Evolutionary conservation across 768 basidiomycete genomes (phyloP), one percentile per base, ranked within the genome.

Genomic region (Boletus vermiculosoides): DNA sequence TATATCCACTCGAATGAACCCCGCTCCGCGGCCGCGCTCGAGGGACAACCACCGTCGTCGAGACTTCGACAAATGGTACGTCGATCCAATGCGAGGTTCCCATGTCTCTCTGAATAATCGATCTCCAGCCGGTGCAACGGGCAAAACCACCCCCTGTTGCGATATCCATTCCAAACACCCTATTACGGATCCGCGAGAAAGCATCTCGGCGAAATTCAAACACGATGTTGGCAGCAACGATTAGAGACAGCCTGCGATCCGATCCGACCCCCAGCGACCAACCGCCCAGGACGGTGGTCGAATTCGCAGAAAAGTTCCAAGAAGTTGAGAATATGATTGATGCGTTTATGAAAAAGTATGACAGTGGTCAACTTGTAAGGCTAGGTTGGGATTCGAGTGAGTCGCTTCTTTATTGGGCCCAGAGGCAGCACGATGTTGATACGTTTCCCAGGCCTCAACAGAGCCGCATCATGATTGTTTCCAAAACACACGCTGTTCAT

Each of bases 351-450:
- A 9, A 54, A 39, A 59, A 52, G 39, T 61, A 65, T 22, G 52
- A 64, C 13, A 51, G 45, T 16, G 71, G 71, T 12, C 54, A 55
- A 37, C 59, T 73, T 11, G 53, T 12, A 28, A 39, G 23, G 4
- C 53, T 73, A 5, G 72, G 71, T 13, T 71, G 68, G 70, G 68
- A 64, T 46, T 45, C 60, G 18, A 63, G 70, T 73, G 18, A 51
- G 65, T 56, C 22, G 2, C 28, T 13, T 23, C 34, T 47, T 37
- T 18, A 2, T 39, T n/a, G 7, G 2, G 11, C 9, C 4, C 9
- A 8, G 2, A n/a, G 23, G 16, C 7, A 9, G 20, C 28, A 4
- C 12, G 45, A 16, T 31, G 23, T 45, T 66, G 15, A 66, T n/a
- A n/a, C n/a, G 5, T n/a, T 20, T n/a, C 33, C 12, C 28, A 68